Conservation (phyloP, 495 filamentous ascomycete species). For the Penicillium paxilli region DNA sequence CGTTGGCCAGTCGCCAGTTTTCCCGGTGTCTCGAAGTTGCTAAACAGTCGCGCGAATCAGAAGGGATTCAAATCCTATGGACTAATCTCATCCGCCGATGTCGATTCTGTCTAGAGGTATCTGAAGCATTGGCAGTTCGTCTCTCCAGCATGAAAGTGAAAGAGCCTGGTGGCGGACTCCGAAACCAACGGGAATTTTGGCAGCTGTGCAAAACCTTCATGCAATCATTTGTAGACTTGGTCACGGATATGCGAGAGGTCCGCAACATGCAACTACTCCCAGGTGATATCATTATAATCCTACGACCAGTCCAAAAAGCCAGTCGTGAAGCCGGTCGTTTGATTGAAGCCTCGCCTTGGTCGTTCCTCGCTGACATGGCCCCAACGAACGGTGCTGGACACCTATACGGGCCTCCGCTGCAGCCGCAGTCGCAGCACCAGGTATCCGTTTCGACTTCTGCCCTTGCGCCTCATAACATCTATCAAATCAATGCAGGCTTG, state of each 20-base stretch:
- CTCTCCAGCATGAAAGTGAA: constrained; percentile 81
- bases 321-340: constrained; percentile 73
- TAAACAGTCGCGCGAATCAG: constrained; percentile 43
- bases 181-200: constrained; percentile 81
- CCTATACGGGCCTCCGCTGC: constrained; percentile 43
- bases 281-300: constrained; percentile 63
- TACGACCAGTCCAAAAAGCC: constrained; percentile 73
- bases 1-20: constrained; percentile 64
- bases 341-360: constrained; percentile 80
- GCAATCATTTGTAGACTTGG: constrained; percentile 72
- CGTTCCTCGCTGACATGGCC: constrained; percentile 47
- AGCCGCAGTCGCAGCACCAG: constrained; percentile 36
- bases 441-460: constrained; percentile 32
- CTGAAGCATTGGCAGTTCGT: constrained; percentile 64
- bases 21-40: constrained; percentile 46
- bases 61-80: constrained; percentile 65
- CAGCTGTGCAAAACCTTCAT: constrained; percentile 75
- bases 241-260: constrained; percentile 68
- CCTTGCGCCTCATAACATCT: constrained; percentile 23
- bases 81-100: constrained; percentile 66
- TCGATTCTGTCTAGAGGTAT: constrained; percentile 61
- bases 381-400: constrained; percentile 25
- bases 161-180: constrained; percentile 66
- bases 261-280: constrained; percentile 64
- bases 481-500: constrained; percentile 31